A percentile compares a stretch with the other conserved stretches of the same genome.
Evolutionary conservation across 2,329 filamentous ascomycete species (phyloP).

Genomic region (Pleomassaria siparia): DNA sequence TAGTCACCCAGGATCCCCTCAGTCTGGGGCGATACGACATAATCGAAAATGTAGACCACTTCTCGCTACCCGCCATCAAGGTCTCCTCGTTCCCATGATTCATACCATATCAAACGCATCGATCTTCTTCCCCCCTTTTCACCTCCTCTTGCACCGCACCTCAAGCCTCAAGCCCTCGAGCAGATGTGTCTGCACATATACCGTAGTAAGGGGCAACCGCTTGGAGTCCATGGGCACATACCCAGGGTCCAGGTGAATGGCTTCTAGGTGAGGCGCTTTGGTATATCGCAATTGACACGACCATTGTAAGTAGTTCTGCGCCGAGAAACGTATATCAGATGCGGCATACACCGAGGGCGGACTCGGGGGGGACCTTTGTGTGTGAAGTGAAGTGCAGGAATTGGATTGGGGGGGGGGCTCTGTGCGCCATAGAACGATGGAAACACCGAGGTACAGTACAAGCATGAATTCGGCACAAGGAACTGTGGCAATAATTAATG

Average conservation of each 20-base stretch:
- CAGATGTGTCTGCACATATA: constrained; percentile 27
- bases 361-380: constrained; percentile 29
- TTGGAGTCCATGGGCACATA: constrained; percentile 25
- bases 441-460: constrained; percentile 34
- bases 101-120: constrained; percentile 27
- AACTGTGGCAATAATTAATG: too few relatives aligned
- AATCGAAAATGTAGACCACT: constrained; percentile 28
- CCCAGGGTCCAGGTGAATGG: constrained; percentile 30
- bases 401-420: constrained; percentile 20
- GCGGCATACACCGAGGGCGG: constrained; percentile 30
- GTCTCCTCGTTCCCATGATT: constrained; percentile 19
- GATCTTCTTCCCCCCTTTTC: constrained; percentile 9
- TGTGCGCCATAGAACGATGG: too few relatives aligned
- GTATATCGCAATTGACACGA: constrained; percentile 39
- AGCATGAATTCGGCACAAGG: constrained; percentile 38
- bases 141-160: constrained; percentile 12
- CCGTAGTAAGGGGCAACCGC: constrained; percentile 25
- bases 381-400: neutral
- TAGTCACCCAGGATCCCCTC: constrained; percentile 30
- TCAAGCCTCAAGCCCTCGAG: constrained; percentile 14
- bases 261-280: constrained; percentile 36
- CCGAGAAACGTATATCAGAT: constrained; percentile 41
- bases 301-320: constrained; percentile 37
- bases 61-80: constrained; percentile 24
- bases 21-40: constrained; percentile 18